These are phyloP conservation scores for Trametes villosa DNA, from an alignment of 768 basidiomycete species.

Conservation along the genomic window DNA sequence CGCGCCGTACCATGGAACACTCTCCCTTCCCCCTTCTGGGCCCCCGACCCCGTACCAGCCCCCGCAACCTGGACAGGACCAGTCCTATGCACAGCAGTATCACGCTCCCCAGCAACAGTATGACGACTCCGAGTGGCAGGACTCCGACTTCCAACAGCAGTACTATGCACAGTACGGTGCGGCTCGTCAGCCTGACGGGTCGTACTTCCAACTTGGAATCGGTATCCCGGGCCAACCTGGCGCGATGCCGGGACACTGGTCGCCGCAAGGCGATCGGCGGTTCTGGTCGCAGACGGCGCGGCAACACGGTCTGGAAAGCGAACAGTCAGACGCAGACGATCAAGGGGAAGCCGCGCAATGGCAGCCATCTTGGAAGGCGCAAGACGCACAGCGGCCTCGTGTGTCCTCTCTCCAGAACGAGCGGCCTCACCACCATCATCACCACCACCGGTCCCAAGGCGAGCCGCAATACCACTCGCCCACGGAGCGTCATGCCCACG, in stretches of 20 bases:
- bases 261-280: constrained; percentile 7
- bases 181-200: background rate
- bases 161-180: constrained; percentile 3
- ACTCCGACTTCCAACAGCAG: constrained; percentile 7
- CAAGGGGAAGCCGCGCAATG: background rate
- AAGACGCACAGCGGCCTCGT: constrained; percentile 5
- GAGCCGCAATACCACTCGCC: background rate
- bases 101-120: background rate
- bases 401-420: constrained; percentile 2
- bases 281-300: constrained; percentile 9
- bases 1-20: constrained; percentile 51
- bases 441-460: background rate
- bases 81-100: background rate
- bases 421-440: constrained; percentile 8
- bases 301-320: constrained; percentile 13
- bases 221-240: background rate
- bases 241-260: constrained; percentile 17
- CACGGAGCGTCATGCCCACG: constrained; percentile 16
- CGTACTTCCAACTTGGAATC: background rate
- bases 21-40: constrained; percentile 26
- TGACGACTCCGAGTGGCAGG: constrained; percentile 13
- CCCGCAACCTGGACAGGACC: background rate
- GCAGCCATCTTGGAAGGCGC: constrained; percentile 13
- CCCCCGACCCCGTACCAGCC: constrained; percentile 28
- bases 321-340: constrained; percentile 24